Evolutionary conservation across 768 basidiomycete genomes (phyloP), one percentile per base, ranked within the genome.

Genomic region (Symmetrospora coprosmae): DNA sequence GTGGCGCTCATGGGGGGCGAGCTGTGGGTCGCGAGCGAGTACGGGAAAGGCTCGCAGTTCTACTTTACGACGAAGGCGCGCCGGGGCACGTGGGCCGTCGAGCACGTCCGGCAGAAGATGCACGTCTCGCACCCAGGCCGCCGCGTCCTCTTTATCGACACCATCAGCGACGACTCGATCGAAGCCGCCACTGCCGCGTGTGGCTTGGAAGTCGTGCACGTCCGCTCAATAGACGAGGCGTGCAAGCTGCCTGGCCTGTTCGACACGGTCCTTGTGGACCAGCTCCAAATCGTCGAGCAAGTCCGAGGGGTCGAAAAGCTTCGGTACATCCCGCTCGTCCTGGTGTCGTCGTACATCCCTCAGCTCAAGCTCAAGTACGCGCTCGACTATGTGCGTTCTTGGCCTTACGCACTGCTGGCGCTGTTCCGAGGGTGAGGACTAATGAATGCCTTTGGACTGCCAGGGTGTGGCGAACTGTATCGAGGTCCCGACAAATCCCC

Each of bases 11-110:
- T 99, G 94, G 82, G 87, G 67, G 94, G 94, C 45, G 87, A 92
- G 69, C 87, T 99, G 78, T 99, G 94, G 94, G 94, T 99, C 21
- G 87, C 94, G 74, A 86, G 84, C 63, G 89, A 92, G 72, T 86
- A 92, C 61, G 79, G 85, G 45, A 85, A 87, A 67, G 94, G 94
- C 27, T 86, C 83, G 75, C 84, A 83, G 73, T 92, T 96, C 80
- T 92, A 86, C 81, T 97, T 97, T 77, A 91, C 89, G 27, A 88
- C 91, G 74, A 83, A 83, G 4, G 60, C 60, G 25, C 84, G 85
- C 73, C 83, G 87, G 68, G 83, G 81, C 65, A 80, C 81, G 58
- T 80, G 81, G 66, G 78, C 83, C 11, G 77, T 85, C 71, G 88
- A 90, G 52, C 77, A 75, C 61, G 84, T 82, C 25, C 75, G 84